Evolutionary conservation across 371 early-diverging fungal genomes (phyloP), one percentile per base, ranked within the genome.

Genomic region (Rhizopus arrhizus): DNA sequence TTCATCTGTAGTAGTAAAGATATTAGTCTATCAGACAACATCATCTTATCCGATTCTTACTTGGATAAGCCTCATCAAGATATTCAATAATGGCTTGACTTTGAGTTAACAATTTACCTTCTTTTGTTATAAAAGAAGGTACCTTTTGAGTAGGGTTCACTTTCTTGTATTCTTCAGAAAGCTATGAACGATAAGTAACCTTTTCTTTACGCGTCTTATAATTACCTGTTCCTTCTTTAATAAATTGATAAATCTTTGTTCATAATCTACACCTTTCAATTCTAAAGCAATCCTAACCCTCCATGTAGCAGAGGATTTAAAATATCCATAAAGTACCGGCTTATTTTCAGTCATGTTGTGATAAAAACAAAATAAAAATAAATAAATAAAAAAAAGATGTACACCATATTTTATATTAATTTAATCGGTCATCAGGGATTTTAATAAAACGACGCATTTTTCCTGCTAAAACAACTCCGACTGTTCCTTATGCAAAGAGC

Each of bases 21-120:
- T 28, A 51, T 9, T 16, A 42, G 56, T 16, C 31, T 47, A 16
- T 10, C 31, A 33, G 16, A 45, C 13, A 33, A 2, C 10, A 35
- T 47, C 50, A n/a, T 16, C 36, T 32, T 32, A n/a, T 38, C 38
- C 13, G 3, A 32, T n/a, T 12, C 43, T 41, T 70, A 68, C 86
- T 80, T 9, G 93, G 87, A 56, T 84, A 67, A 11, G 81, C 69
- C 58, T 96, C 95, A 46, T 97, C 96, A 6, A 97, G 73, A 61
- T 93, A 93, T 68, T 96, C 95, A 35, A 94, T 56, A 46, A 96
- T 95, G 28, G 95, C 90, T 48, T 87, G 63, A 6, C 92, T 92
- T 72, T 93, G 90, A 33, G 75, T 73, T 36, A 94, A 45, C 4
- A 67, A 40, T 29, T 77, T 53, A 8, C 85, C 85, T 47, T 88